A percentile compares a stretch with the other conserved stretches of the same genome.
Evolutionary conservation across 306 rosid species (phyloP).

Genomic region (Pyrus betulifolia): DNA sequence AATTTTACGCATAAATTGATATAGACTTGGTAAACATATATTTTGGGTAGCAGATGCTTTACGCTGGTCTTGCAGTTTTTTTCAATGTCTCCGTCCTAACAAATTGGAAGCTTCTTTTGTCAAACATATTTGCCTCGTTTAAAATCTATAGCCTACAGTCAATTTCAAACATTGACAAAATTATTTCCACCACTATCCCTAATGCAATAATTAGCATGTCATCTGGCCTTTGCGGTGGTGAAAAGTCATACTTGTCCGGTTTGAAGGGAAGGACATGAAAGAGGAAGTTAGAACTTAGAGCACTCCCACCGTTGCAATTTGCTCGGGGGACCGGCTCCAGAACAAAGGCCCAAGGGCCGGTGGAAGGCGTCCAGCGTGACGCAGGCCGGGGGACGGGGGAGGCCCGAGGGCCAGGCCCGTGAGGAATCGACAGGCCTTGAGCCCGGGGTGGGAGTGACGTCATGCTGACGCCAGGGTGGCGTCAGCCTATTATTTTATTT

Average conservation of each 20-base stretch:
- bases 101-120: not conserved
- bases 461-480: too few relatives aligned
- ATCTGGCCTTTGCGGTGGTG: not conserved
- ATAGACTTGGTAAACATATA: not conserved
- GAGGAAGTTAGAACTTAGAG: not conserved
- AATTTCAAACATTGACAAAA: not conserved
- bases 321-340: too few relatives aligned
- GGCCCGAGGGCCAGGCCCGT: too few relatives aligned
- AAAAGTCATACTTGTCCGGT: not conserved
- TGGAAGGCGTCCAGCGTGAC: too few relatives aligned
- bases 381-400: too few relatives aligned
- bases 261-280: not conserved
- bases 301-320: too few relatives aligned
- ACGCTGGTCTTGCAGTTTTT: too few relatives aligned
- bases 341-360: too few relatives aligned
- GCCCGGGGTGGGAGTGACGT: too few relatives aligned
- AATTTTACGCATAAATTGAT: not conserved
- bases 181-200: not conserved
- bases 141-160: not conserved
- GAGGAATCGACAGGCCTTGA: too few relatives aligned
- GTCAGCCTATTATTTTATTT: too few relatives aligned
- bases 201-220: not conserved
- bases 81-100: not conserved
- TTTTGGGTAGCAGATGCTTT: not conserved
- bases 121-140: not conserved